Conservation (phyloP, 2,329 filamentous ascomycete genomes). For the Claviceps sp. region DNA sequence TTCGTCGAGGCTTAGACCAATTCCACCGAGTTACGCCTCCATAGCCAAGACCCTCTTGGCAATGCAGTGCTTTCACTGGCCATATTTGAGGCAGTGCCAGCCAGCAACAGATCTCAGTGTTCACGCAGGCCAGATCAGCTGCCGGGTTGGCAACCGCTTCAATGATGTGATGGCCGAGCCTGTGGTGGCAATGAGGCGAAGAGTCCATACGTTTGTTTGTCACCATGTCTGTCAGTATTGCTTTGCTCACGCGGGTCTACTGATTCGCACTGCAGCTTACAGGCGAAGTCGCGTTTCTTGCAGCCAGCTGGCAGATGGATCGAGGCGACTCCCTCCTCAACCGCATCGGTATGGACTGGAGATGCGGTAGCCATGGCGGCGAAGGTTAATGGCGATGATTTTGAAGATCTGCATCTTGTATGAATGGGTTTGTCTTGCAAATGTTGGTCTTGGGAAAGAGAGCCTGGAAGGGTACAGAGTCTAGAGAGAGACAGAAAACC, state of each 20-base stretch:
- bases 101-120: neutral
- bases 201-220: neutral
- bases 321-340: too few relatives aligned
- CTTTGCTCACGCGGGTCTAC: neutral
- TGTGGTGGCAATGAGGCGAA: neutral
- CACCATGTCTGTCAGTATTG: neutral
- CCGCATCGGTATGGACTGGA: too few relatives aligned
- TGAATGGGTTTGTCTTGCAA: too few relatives aligned
- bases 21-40: neutral
- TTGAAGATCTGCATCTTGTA: too few relatives aligned
- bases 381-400: too few relatives aligned
- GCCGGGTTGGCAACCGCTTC: neutral
- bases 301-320: too few relatives aligned
- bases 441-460: too few relatives aligned
- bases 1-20: neutral
- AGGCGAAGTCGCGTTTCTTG: neutral
- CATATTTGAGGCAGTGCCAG: neutral
- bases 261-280: neutral
- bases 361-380: too few relatives aligned
- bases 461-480: too few relatives aligned
- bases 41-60: neutral
- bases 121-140: neutral
- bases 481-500: too few relatives aligned
- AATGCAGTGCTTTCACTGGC: neutral
- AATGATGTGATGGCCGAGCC: neutral